Conservation (phyloP, 768 basidiomycete genomes). For the Leucogyrophana mollusca region DNA sequence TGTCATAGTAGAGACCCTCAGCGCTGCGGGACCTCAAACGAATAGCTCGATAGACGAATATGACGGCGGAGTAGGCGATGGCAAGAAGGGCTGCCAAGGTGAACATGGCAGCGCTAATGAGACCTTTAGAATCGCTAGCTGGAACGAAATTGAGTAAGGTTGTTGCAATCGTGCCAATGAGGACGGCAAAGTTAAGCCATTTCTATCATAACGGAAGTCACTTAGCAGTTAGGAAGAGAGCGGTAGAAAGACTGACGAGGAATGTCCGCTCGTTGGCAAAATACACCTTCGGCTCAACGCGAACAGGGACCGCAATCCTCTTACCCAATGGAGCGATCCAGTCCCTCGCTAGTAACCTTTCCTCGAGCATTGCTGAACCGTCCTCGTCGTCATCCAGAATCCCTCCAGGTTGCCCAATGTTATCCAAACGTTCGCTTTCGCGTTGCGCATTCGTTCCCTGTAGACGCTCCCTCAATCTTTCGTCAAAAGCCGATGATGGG, state of each 20-base stretch:
- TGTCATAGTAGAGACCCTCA: slow-evolving; percentile 85
- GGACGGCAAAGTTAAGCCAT: slow-evolving; percentile 87
- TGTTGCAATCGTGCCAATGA: slow-evolving; percentile 88
- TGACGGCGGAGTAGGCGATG: slow-evolving; percentile 81
- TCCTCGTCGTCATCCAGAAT: slow-evolving; percentile 34
- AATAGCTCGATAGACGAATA: slow-evolving; percentile 76
- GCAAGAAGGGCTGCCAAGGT: slow-evolving; percentile 86
- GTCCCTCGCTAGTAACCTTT: slow-evolving; percentile 59
- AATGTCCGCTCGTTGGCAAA: slow-evolving; percentile 96
- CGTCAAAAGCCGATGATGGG: slow-evolving; percentile 79
- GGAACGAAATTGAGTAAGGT: slow-evolving; percentile 85
- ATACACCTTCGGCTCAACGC: slow-evolving; percentile 97
- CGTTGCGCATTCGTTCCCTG: slow-evolving; percentile 30
- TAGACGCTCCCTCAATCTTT: slow-evolving; percentile 73
- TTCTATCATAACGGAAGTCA: slow-evolving; percentile 45
- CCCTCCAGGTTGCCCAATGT: slow-evolving; percentile 30
- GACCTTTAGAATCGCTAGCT: slow-evolving; percentile 67
- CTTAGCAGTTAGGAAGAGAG: slow-evolving; percentile 1
- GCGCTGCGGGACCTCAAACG: slow-evolving; percentile 69
- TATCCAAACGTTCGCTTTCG: slow-evolving; percentile 14
- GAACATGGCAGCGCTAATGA: slow-evolving; percentile 87
- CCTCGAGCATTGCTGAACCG: slow-evolving; percentile 28
- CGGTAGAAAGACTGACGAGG: slow-evolving; percentile 56
- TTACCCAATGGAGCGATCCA: slow-evolving; percentile 86
- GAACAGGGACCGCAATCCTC: slow-evolving; percentile 88